Evolutionary conservation across 768 basidiomycete species (phyloP).

Genomic region (Leccinum imitatum): DNA sequence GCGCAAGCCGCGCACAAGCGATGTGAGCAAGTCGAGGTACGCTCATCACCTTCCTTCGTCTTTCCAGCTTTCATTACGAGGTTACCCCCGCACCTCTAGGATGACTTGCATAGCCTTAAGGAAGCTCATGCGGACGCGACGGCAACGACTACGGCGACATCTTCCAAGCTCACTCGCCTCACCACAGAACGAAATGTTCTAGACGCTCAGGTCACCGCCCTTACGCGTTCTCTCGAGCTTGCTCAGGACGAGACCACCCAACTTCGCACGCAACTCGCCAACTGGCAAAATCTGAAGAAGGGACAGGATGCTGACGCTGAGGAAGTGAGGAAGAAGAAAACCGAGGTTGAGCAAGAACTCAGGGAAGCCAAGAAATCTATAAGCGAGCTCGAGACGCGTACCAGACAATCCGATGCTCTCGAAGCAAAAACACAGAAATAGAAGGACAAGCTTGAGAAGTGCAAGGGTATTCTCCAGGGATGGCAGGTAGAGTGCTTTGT

Average conservation of each 20-base stretch:
- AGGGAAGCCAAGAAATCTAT: conserved; percentile 43
- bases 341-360: conserved; percentile 56
- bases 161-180: conserved; percentile 56
- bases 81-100: conserved; percentile 24
- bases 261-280: conserved; percentile 61
- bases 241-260: conserved; percentile 54
- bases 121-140: conserved; percentile 51
- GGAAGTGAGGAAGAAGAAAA: conserved; percentile 49
- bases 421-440: conserved; percentile 43
- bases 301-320: conserved; percentile 62
- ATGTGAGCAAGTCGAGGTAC: conserved; percentile 47
- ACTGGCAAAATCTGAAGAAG: conserved; percentile 67
- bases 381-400: conserved; percentile 29
- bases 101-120: conserved; percentile 43
- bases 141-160: conserved; percentile 43
- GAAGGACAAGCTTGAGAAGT: conserved; percentile 40
- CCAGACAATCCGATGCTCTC: conserved; percentile 28
- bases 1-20: conserved; percentile 41
- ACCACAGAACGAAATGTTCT: conserved; percentile 59
- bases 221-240: conserved; percentile 58
- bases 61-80: conserved; percentile 1
- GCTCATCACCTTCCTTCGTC: conserved; percentile 6
- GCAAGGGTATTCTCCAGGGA: conserved; percentile 40
- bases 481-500: conserved; percentile 44
- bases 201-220: conserved; percentile 49